Percentiles rank a stretch among this genome's conserved stretches.
phyloP scores from a whole-genome alignment of 306 rosid genomes.

The Phaseolus lunatus region DNA sequence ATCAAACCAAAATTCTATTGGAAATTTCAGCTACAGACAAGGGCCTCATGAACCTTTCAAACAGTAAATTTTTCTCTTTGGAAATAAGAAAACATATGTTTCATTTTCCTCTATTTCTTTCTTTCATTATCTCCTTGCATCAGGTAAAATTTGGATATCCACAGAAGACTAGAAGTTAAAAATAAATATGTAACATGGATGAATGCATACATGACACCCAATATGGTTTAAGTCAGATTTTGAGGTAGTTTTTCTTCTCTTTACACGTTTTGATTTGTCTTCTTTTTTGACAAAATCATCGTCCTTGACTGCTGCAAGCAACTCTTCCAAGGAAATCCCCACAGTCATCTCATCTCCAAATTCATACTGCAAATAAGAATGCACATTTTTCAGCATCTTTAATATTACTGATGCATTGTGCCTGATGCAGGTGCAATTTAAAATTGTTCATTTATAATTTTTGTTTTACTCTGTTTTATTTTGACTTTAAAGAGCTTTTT shows the following conservation, averaged over 20 bases:
- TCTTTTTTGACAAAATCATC: conserved; percentile 44
- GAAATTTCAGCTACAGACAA: conserved; percentile 24
- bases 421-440: conserved; percentile 23
- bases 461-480: neutral
- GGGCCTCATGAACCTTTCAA: neutral
- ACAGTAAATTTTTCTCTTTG: neutral
- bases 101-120: conserved; percentile 22
- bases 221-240: conserved; percentile 52
- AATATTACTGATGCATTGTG: neutral
- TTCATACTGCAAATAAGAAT: conserved; percentile 61
- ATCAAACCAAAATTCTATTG: conserved; percentile 23
- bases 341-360: conserved; percentile 53
- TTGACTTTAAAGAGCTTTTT: conserved; percentile 4
- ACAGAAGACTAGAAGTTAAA: conserved; percentile 24
- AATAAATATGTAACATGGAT: conserved; percentile 36
- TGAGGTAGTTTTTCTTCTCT: conserved; percentile 57
- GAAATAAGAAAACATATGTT: conserved; percentile 28
- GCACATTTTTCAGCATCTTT: conserved; percentile 40
- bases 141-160: conserved; percentile 28
- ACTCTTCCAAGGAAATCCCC: conserved; percentile 64
- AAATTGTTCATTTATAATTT: neutral
- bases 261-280: conserved; percentile 55
- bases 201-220: conserved; percentile 67
- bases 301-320: conserved; percentile 56
- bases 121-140: conserved; percentile 16